Evolutionary conservation across 495 filamentous ascomycete species (phyloP).

Genomic region (Neurospora cerealis): DNA sequence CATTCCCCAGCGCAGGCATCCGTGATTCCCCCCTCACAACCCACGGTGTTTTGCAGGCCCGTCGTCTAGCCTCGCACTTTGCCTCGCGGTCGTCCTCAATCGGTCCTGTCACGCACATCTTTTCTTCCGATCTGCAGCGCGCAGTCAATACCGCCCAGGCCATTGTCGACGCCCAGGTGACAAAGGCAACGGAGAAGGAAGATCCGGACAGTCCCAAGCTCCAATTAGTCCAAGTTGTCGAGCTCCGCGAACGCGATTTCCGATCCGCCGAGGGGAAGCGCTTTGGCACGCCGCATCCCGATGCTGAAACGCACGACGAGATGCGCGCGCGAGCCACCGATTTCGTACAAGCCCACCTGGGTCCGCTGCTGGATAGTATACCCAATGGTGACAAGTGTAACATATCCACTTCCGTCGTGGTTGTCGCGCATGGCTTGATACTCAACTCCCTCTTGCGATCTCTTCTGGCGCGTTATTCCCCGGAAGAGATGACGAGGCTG

Average conservation of each 20-base stretch:
- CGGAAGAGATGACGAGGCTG: conserved; percentile 9
- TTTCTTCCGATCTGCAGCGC: conserved; percentile 70
- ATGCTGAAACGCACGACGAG: conserved; percentile 49
- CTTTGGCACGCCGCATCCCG: conserved; percentile 21
- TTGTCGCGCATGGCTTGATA: conserved; percentile 77
- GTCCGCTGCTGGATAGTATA: conserved; percentile 40
- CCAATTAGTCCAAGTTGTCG: conserved; percentile 35
- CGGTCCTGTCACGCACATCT: conserved; percentile 48
- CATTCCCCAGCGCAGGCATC: conserved; percentile 54
- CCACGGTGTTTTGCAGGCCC: conserved; percentile 70
- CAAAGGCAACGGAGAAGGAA: not conserved
- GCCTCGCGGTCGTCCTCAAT: conserved; percentile 31
- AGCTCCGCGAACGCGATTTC: conserved; percentile 66
- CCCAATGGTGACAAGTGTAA: conserved; percentile 5
- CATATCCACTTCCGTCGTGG: conserved; percentile 32
- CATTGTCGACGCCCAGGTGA: conserved; percentile 44
- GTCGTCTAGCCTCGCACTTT: conserved; percentile 51
- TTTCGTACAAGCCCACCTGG: conserved; percentile 54
- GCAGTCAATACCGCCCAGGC: conserved; percentile 61
- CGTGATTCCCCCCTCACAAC: conserved; percentile 72
- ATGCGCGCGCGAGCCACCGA: conserved; percentile 51
- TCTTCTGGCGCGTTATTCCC: conserved; percentile 34
- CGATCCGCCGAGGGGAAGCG: conserved; percentile 56
- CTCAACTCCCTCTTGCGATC: conserved; percentile 56
- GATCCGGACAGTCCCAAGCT: not conserved